Conservation (phyloP, 306 rosid genomes). For the Corylus avellana region DNA sequence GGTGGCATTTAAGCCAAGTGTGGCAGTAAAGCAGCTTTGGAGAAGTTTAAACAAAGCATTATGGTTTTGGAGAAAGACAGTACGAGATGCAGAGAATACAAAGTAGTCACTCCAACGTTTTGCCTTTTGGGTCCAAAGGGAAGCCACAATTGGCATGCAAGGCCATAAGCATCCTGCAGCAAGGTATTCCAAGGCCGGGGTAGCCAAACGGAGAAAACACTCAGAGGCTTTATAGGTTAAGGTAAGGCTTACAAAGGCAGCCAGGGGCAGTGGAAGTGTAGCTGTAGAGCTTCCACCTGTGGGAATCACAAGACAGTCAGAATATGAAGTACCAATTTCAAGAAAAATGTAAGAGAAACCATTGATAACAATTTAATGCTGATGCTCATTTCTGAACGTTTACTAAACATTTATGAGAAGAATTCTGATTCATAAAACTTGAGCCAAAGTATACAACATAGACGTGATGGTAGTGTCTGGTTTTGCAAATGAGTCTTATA, state of each 20-base stretch:
- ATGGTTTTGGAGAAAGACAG: conserved; percentile 85
- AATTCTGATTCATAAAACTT: not conserved
- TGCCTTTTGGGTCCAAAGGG: conserved; percentile 98
- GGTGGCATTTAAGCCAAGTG: conserved; percentile 70
- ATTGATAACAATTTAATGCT: not conserved
- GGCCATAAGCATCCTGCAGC: conserved; percentile 99
- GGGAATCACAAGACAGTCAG: conserved; percentile 24
- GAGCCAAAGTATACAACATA: not conserved
- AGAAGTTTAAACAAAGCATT: conserved; percentile 83
- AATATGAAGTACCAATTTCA: conserved; percentile 10
- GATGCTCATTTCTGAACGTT: not conserved
- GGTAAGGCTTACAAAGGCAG: conserved; percentile 95
- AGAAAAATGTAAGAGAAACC: not conserved
- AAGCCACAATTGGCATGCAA: conserved; percentile 97
- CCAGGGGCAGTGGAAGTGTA: conserved; percentile 93
- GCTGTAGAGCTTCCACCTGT: conserved; percentile 88
- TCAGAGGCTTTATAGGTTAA: conserved; percentile 91
- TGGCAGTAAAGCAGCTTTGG: conserved; percentile 89
- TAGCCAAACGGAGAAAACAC: conserved; percentile 86
- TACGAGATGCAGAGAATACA: conserved; percentile 83
- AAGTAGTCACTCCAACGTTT: conserved; percentile 94
- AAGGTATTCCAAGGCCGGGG: conserved; percentile 85
- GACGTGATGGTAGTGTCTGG: not conserved
- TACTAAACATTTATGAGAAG: not conserved
- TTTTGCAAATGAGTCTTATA: not conserved